Evolutionary conservation across 495 filamentous ascomycete genomes (phyloP), one percentile per base, ranked within the genome.

Genomic region (Trichoderma asperelloides): DNA sequence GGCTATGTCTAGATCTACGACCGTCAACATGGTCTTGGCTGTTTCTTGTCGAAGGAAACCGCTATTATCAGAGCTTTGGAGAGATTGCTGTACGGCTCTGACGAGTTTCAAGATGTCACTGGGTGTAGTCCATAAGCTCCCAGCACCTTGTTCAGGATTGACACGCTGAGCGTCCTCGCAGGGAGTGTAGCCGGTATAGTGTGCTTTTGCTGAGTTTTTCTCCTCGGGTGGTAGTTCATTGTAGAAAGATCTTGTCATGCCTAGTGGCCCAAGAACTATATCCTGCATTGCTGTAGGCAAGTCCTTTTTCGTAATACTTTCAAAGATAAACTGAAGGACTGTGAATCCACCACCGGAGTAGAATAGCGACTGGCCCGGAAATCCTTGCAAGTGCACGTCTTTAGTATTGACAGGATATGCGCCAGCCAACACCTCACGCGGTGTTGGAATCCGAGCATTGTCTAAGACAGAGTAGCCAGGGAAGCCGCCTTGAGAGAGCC

Each of bases 401-500:
- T 21, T n/a, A 0, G 49, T 55, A 25, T 55, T 55, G 49, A 23
- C 49, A 21, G 49, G 49, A 55, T 55, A 21, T 11, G 49, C 16
- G 8, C 49, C 49, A 2, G 49, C n/a, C 25, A 55, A 25, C 6
- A 55, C 49, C 8, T 55, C 49, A n/a, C 21, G 49, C 3, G n/a
- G 2, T 55, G 49, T 55, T 11, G 49, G 49, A 21, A 55, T 55
- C 3, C n/a, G 49, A 2, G 49, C 49, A 23, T 55, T 21, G n/a
- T 55, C 49, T n/a, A 55, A 55, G n/a, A 55, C 49, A 27, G 49
- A 55, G n/a, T 55, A 55, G 49, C 49, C 49, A 27, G 49, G 49
- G 49, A 55, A 55, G 6, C 49, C 49, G 18, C 49, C 49, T 55
- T 55, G 49, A 55, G 49, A 55, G 5, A 55, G 49, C 9, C 49